These are phyloP conservation scores for Candida sanyaensis DNA, from an alignment of 1,139 yeast genomes.

Conservation along the genomic window DNA sequence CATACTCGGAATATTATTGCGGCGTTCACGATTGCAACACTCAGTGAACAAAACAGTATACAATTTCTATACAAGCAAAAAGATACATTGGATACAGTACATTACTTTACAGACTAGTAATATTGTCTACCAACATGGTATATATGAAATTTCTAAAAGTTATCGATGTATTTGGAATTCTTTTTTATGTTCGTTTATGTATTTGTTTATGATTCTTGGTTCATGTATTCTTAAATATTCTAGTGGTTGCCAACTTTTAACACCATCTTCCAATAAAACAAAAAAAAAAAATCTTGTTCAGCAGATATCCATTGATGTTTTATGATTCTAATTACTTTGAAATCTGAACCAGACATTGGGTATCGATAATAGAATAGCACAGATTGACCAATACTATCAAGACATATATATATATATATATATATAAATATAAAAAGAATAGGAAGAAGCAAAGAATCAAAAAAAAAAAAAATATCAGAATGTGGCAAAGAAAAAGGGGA, in stretches of 20 bases:
- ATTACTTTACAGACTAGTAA: too few species aligned
- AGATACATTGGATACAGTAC: too few species aligned
- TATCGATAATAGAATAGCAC: too few species aligned
- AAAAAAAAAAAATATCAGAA: too few species aligned
- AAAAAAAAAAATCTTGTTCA: slow-evolving; percentile 3
- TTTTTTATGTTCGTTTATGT: background rate
- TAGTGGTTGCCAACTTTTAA: slow-evolving; percentile 4
- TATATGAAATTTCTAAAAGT: background rate
- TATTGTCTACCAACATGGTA: background rate
- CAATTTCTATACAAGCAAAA: background rate
- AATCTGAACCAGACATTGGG: background rate
- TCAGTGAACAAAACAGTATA: background rate
- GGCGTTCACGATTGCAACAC: background rate
- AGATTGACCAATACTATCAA: too few species aligned
- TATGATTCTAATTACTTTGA: slow-evolving; percentile 1
- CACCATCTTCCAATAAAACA: slow-evolving; percentile 5
- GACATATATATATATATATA: too few species aligned
- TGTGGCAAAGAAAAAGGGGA: too few species aligned
- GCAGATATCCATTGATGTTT: slow-evolving; percentile 2
- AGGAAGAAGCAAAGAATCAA: too few species aligned
- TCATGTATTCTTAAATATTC: background rate
- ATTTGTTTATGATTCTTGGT: background rate
- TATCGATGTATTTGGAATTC: background rate
- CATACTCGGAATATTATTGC: background rate
- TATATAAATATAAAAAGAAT: too few species aligned